Base-by-base conservation (phyloP, 1,284 basidiomycete species). In the Earliella scabrosa region DNA sequence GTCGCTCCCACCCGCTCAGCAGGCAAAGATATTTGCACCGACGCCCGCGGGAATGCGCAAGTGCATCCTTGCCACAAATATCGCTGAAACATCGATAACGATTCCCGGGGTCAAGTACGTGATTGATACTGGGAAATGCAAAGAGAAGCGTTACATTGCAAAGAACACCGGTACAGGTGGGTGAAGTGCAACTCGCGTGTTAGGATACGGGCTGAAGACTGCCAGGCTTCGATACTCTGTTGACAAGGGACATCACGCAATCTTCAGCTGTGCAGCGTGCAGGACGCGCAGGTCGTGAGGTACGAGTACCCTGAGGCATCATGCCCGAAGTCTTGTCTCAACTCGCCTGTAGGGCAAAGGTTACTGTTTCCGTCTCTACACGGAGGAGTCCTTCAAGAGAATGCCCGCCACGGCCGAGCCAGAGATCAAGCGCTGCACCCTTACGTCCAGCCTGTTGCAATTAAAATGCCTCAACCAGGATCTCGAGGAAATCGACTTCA, bases 11-110 rank as follows among this genome's bases (percentile, higher is more conserved):
- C 85, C 90, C 8, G 79, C 81, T 10, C 86, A 90, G 56, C 95
- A 97, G 73, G 76, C 84, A 45, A 87, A 86, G 71, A 92, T 92
- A 59, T 97, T 98, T 72, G 72, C 76, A 1, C 75, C 85, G 1
- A 79, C 93, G 1, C 87, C 93, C 2, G 69, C 82, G 0, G 81
- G 87, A 48, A 87, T 84, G 1, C 86, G 97, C 45, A 95, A 97
- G 71, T 90, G 96, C 68, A 93, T 98, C 54, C 80, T 99, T 26
- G 90, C 95, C 0, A 98, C 95, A 14, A 98, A 97, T 72, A 95
- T 98, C 50, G 95, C 97, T n/a, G 97, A 99, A 73, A 99, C 97
- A 0, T 95, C 92, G 21, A 93, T 99, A 71, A 99, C 97, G 4
- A 97, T 99, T 66, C 95, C 96, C 4, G 96, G 96, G 2, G 90